Base-by-base conservation (phyloP, 108 stramenopile genomes). In the Fragilaria radians region DNA sequence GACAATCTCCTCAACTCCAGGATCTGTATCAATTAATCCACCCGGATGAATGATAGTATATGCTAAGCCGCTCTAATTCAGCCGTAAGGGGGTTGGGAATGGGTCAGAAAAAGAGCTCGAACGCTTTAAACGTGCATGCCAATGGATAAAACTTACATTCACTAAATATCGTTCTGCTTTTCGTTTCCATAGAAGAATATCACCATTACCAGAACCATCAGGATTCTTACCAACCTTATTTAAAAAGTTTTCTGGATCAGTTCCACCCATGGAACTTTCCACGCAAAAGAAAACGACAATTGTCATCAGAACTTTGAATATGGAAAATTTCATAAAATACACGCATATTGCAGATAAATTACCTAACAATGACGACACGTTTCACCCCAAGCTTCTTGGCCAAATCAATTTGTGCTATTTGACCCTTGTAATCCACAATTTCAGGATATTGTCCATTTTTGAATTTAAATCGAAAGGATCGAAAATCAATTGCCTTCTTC, bases 21-120 rank as follows among this genome's bases (percentile, higher is more conserved):
- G 72, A 68, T 54, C 77, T 31, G 57, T 68, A 56, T 95, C 90
- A 5, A 82, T 52, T 18, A 95, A 64, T 0, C 91, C 91, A 52
- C 94, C 94, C 0, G 94, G 91, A 80, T 95, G 94, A 42, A 95
- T 56, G 54, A 93, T 92, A 31, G 89, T 86, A 59, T 93, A 92
- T 34, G 80, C 66, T 58, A 93, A 57, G 4, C 89, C 90, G 55
- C 60, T 77, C 73, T 65, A 45, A 66, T 14, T 50, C 28, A 46
- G 70, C 74, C 25, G 49, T 47, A 42, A 27, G 5, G 36, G n/a
- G n/a, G n/a, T n/a, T 42, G 29, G n/a, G 24, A 0, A 30, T 45
- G 56, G 42, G 1, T 53, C 19, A 51, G 28, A 56, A 14, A n/a
- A n/a, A n/a, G 27, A 24, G 25, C 48, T 27, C n/a, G 30, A 59